phyloP scores from a whole-genome alignment of 1,284 basidiomycete species.

The Anthracocystis walkeri region DNA sequence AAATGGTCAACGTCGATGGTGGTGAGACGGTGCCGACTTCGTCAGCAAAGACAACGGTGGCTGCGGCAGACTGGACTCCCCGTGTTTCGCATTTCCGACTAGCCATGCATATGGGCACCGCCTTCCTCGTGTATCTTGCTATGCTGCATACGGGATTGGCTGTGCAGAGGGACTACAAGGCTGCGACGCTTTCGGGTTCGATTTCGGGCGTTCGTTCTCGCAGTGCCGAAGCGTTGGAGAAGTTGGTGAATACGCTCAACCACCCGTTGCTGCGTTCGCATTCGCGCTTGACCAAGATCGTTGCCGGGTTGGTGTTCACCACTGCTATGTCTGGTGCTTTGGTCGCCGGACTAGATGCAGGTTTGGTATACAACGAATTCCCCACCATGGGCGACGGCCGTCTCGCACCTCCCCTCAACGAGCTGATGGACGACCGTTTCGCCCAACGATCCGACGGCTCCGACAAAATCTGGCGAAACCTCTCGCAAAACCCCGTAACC shows the following conservation, averaged over 20 bases:
- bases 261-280: conserved; percentile 49
- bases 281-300: conserved; percentile 41
- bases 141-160: conserved; percentile 88
- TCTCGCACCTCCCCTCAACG: conserved; percentile 82
- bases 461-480: conserved; percentile 80
- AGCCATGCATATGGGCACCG: conserved; percentile 91
- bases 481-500: conserved; percentile 96
- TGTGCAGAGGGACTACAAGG: conserved; percentile 81
- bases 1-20: conserved; percentile 15
- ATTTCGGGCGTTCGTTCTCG: conserved; percentile 43
- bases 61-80: conserved; percentile 70
- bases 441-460: conserved; percentile 76
- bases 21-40: conserved; percentile 19
- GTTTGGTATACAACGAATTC: conserved; percentile 96
- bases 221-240: not conserved
- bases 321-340: conserved; percentile 96
- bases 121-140: conserved; percentile 88
- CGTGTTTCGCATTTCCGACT: conserved; percentile 97
- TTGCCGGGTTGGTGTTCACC: conserved; percentile 60
- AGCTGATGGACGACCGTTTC: conserved; percentile 76
- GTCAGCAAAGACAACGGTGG: conserved; percentile 22
- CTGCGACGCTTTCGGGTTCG: conserved; percentile 71
- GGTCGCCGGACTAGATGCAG: conserved; percentile 96
- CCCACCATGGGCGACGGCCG: conserved; percentile 90
- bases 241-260: conserved; percentile 50